phyloP scores from a whole-genome alignment of 176 grass and related monocot species.

The Triticum aestivum region IWGSC_CS_RefSeq_v2.1 NC_057807.1:125094264-125094763 shows the following conservation, averaged over 20 bases:
- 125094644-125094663: slow-evolving; percentile 49
- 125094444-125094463: slow-evolving; percentile 38
- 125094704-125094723: not conserved
- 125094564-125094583: slow-evolving; percentile 87
- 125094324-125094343: slow-evolving; percentile 86
- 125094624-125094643: slow-evolving; percentile 39
- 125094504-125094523: slow-evolving; percentile 65
- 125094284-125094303: slow-evolving; percentile 75
- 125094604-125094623: slow-evolving; percentile 44
- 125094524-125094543: slow-evolving; percentile 77
- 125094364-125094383: slow-evolving; percentile 73
- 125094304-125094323: slow-evolving; percentile 55
- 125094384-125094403: slow-evolving; percentile 71
- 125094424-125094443: slow-evolving; percentile 79
- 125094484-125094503: slow-evolving; percentile 59
- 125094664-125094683: slow-evolving; percentile 44
- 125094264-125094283: slow-evolving; percentile 47
- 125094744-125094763: slow-evolving; percentile 18
- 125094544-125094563: slow-evolving; percentile 92
- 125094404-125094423: slow-evolving; percentile 50
- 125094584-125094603: slow-evolving; percentile 84
- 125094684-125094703: slow-evolving; percentile 39
- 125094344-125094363: slow-evolving; percentile 72
- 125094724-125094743: not conserved
- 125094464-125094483: slow-evolving; percentile 46